Conservation (phyloP, 2,329 filamentous ascomycete species). For the Chrysosporium keratinophilum region DNA sequence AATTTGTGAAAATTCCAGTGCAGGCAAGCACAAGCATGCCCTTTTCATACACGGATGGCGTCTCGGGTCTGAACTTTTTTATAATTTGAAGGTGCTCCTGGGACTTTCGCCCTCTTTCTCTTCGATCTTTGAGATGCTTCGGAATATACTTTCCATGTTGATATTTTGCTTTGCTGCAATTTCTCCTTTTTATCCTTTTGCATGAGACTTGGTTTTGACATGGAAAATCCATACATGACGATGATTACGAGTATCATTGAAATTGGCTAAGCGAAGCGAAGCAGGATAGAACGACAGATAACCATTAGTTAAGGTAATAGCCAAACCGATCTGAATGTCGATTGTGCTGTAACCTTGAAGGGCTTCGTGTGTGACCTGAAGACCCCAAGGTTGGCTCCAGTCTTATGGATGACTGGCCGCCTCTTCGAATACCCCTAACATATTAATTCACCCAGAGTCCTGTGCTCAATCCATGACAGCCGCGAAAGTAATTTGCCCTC, state of each 20-base stretch:
- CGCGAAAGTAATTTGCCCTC: too few relatives aligned
- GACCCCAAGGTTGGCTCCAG: too few relatives aligned
- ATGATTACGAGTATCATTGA: slow-evolving; percentile 1
- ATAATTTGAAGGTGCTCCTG: background rate
- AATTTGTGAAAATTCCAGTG: background rate
- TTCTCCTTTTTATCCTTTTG: background rate
- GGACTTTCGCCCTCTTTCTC: background rate
- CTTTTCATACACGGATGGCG: background rate
- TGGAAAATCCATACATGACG: background rate
- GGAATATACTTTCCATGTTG: background rate
- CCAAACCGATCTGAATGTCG: too few relatives aligned
- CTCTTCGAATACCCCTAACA: too few relatives aligned
- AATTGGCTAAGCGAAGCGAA: background rate
- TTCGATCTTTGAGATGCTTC: background rate
- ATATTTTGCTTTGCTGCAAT: background rate
- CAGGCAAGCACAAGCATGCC: background rate
- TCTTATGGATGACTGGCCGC: too few relatives aligned
- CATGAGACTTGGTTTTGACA: background rate
- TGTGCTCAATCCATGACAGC: too few relatives aligned
- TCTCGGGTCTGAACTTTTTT: background rate
- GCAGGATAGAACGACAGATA: slow-evolving; percentile 1
- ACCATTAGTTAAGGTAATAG: background rate
- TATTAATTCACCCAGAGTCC: too few relatives aligned
- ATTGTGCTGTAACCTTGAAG: too few relatives aligned
- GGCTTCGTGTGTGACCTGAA: too few relatives aligned